phyloP scores from a whole-genome alignment of 805 yeast species.

The Candida arabinofermentans region DNA sequence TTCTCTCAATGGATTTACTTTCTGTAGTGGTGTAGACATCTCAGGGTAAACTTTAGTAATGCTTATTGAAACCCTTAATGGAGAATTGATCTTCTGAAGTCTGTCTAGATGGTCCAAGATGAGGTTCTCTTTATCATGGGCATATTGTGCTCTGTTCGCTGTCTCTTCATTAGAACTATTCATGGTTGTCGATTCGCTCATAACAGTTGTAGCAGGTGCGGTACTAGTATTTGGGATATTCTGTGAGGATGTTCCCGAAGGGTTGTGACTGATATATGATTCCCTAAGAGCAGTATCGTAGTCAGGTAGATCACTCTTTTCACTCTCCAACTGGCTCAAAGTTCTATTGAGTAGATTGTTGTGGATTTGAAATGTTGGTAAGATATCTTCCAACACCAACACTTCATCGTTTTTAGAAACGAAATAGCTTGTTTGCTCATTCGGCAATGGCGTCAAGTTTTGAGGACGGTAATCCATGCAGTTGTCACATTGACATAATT shows the following conservation, averaged over 20 bases:
- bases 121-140: constrained; percentile 14
- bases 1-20: constrained; percentile 39
- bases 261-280: background rate
- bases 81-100: constrained; percentile 17
- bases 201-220: background rate
- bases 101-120: constrained; percentile 22
- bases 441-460: constrained; percentile 7
- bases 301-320: constrained; percentile 8
- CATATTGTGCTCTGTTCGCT: background rate
- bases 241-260: background rate
- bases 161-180: background rate
- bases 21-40: constrained; percentile 17
- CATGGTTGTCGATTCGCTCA: background rate
- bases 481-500: constrained; percentile 10
- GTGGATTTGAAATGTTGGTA: constrained; percentile 68
- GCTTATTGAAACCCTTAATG: constrained; percentile 16
- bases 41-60: constrained; percentile 43
- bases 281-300: constrained; percentile 14
- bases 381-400: constrained; percentile 42
- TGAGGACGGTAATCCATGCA: constrained; percentile 12
- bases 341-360: constrained; percentile 33
- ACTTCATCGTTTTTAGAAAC: constrained; percentile 8
- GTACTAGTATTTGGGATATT: background rate
- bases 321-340: constrained; percentile 11
- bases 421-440: constrained; percentile 8